Percentiles rank a stretch among this genome's conserved stretches.
Conservation (phyloP, 306 rosid species). For the Urtica urens region DNA sequence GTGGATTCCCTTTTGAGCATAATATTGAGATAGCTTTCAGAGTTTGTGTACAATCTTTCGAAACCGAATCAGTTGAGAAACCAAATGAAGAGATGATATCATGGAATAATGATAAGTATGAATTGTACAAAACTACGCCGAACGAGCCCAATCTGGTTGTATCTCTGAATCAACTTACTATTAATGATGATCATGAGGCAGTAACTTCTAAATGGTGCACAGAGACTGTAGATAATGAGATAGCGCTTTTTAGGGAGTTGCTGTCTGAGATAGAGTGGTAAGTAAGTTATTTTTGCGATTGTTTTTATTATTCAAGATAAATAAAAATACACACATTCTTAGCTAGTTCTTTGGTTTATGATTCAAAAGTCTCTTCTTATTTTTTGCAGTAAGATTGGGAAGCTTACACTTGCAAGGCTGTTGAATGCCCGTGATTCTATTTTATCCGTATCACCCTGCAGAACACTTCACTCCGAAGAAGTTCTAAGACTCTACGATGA, state of each 20-base stretch:
- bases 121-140: conserved; percentile 21
- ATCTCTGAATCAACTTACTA: conserved; percentile 24
- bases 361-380: conserved; percentile 6
- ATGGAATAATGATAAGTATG: conserved; percentile 53
- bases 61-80: conserved; percentile 21
- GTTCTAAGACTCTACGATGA: conserved; percentile 58
- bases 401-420: conserved; percentile 82
- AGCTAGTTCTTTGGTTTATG: conserved; percentile 5
- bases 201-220: conserved; percentile 38
- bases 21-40: conserved; percentile 43
- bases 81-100: conserved; percentile 24
- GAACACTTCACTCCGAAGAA: conserved; percentile 39
- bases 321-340: conserved; percentile 15
- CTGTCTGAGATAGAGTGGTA: conserved; percentile 60
- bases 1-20: conserved; percentile 34
- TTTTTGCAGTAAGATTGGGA: conserved; percentile 71
- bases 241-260: conserved; percentile 45
- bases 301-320: conserved; percentile 1
- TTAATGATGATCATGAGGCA: conserved; percentile 25
- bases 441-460: conserved; percentile 30
- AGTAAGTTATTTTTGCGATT: no score
- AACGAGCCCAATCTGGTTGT: conserved; percentile 25
- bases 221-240: conserved; percentile 54
- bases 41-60: conserved; percentile 27
- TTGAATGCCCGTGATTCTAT: conserved; percentile 53